phyloP scores from a whole-genome alignment of 2,329 filamentous ascomycete genomes.

The Aspergillus terreus region DNA sequence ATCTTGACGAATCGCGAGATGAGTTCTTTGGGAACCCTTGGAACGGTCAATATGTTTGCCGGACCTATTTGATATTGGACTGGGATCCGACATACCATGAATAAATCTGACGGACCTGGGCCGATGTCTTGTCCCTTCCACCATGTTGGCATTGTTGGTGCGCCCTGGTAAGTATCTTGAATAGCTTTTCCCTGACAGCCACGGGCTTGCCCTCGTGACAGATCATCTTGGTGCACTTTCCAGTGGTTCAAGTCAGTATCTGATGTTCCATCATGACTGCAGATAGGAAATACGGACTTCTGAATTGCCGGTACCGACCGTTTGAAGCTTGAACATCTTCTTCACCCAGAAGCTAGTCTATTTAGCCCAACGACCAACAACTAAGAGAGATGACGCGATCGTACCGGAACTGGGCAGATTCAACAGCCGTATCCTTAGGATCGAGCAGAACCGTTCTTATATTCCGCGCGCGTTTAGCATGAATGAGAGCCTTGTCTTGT shows the following conservation, averaged over 20 bases:
- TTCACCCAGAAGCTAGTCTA: conserved; percentile 48
- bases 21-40: conserved; percentile 50
- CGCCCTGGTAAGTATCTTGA: conserved; percentile 49
- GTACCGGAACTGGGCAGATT: conserved; percentile 50
- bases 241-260: conserved; percentile 3
- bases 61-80: not conserved
- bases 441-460: conserved; percentile 47
- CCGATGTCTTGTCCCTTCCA: conserved; percentile 52
- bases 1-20: conserved; percentile 52
- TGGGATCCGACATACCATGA: conserved; percentile 40
- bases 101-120: conserved; percentile 47
- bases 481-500: conserved; percentile 51
- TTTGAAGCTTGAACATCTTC: conserved; percentile 50
- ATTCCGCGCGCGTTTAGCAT: conserved; percentile 45
- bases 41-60: not conserved
- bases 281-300: conserved; percentile 30
- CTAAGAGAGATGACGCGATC: not conserved
- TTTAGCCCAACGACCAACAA: not conserved
- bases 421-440: conserved; percentile 48
- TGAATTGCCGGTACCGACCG: conserved; percentile 33
- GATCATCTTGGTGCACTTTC: conserved; percentile 41
- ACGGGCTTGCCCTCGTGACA: conserved; percentile 52
- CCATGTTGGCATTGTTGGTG: conserved; percentile 51
- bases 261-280: not conserved
- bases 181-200: conserved; percentile 50